Conservation (phyloP, 1,139 yeast genomes). For the Pneumocystis sp. region DNA sequence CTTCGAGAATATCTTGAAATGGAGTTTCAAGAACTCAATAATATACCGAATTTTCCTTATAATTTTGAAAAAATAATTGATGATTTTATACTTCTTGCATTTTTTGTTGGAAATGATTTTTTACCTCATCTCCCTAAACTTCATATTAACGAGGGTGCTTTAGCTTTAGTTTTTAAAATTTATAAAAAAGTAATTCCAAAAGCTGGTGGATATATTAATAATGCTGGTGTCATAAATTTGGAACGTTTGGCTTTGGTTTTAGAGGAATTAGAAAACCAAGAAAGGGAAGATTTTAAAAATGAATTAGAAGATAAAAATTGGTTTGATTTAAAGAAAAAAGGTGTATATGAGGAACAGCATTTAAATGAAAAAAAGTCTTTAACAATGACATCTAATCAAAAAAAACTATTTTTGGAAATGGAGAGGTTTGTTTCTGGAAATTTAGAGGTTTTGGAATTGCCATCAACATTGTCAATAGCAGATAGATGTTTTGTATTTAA, state of each 20-base stretch:
- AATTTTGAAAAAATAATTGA: conserved; percentile 82
- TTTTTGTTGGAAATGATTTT: conserved; percentile 95
- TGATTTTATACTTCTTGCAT: conserved; percentile 82
- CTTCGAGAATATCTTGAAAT: conserved; percentile 81
- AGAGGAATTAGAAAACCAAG: conserved; percentile 68
- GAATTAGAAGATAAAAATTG: conserved; percentile 69
- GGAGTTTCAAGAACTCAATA: conserved; percentile 62
- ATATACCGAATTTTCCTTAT: conserved; percentile 46
- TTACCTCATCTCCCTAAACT: conserved; percentile 93
- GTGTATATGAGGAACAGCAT: conserved; percentile 34
- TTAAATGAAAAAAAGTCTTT: neutral
- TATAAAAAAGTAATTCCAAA: conserved; percentile 66
- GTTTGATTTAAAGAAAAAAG: conserved; percentile 74
- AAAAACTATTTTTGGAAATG: neutral
- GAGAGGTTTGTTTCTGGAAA: neutral
- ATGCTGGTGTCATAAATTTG: conserved; percentile 66
- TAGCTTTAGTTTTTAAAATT: conserved; percentile 74
- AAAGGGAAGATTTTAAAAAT: conserved; percentile 36
- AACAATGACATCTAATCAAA: neutral
- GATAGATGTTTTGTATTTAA: neutral
- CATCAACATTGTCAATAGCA: neutral
- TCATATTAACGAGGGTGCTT: conserved; percentile 87
- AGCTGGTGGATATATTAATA: conserved; percentile 74
- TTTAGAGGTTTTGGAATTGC: neutral
- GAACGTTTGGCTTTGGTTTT: conserved; percentile 62